Conservation (phyloP, 345 rosid genomes). For the Chamaenerion angustifolium region DNA sequence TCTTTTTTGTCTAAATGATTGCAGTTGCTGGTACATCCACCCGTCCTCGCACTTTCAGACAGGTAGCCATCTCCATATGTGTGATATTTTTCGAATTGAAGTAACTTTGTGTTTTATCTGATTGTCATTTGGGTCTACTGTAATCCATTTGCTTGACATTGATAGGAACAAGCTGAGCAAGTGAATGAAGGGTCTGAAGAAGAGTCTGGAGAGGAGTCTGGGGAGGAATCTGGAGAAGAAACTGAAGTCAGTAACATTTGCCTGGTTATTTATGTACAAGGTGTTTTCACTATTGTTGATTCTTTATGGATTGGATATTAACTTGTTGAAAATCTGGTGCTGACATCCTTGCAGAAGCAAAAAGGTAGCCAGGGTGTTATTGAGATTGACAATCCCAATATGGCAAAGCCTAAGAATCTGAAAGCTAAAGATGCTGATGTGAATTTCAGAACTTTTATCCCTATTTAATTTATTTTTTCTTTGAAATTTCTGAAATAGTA, state of each 20-base stretch:
- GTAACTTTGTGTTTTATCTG: background rate
- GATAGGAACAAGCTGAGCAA: constrained; percentile 47
- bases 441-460: constrained; percentile 14
- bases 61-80: constrained; percentile 24
- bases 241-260: constrained; percentile 12
- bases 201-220: constrained; percentile 60
- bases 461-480: background rate
- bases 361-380: constrained; percentile 77
- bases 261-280: background rate
- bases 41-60: constrained; percentile 74
- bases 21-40: constrained; percentile 80
- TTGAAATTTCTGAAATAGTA: background rate
- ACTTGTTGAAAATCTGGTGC: constrained; percentile 1
- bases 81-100: background rate
- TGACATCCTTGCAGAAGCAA: constrained; percentile 33
- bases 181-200: constrained; percentile 34
- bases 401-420: constrained; percentile 54
- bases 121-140: background rate
- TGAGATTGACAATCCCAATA: constrained; percentile 77
- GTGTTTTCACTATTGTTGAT: background rate
- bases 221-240: constrained; percentile 34
- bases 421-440: constrained; percentile 71
- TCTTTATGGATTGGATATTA: background rate
- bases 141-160: background rate
- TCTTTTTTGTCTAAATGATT: constrained; percentile 7